Conservation (phyloP, 108 stramenopile species). For the Schizochytrium sp. region DNA sequence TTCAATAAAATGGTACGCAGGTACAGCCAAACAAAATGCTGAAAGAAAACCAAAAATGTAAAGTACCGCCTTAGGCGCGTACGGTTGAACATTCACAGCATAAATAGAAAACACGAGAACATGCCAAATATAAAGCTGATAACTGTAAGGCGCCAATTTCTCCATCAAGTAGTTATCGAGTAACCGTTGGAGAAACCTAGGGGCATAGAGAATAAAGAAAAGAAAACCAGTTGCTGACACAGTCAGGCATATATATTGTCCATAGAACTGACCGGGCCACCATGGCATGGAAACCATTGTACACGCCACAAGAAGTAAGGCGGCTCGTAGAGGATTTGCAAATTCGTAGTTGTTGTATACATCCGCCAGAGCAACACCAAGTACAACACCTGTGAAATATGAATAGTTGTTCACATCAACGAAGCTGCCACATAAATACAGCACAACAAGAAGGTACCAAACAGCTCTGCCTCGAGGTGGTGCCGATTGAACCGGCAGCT, state of each 20-base stretch:
- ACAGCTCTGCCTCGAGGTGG: neutral
- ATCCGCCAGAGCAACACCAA: constrained; percentile 33
- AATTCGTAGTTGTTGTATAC: constrained; percentile 18
- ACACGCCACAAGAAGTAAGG: neutral
- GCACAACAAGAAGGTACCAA: constrained; percentile 2
- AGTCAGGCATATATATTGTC: neutral
- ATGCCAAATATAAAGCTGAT: constrained; percentile 58
- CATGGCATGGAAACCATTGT: neutral
- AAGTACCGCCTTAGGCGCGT: neutral
- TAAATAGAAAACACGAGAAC: neutral
- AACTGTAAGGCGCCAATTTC: neutral
- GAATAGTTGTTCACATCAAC: neutral
- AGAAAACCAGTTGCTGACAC: neutral
- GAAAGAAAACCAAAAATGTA: neutral
- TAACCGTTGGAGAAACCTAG: neutral
- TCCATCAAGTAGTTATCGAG: constrained; percentile 47
- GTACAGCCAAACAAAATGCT: neutral
- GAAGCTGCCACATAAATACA: constrained; percentile 24
- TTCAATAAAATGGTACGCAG: constrained; percentile 8
- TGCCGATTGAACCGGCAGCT: neutral
- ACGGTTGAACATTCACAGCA: constrained; percentile 8
- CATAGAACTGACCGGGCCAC: constrained; percentile 16
- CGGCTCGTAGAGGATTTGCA: neutral
- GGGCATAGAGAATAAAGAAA: constrained; percentile 3
- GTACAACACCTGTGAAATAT: neutral